Evolutionary conservation across 352 stramenopile genomes (phyloP).

Genomic region (Phytophthora chlamydospora): DNA sequence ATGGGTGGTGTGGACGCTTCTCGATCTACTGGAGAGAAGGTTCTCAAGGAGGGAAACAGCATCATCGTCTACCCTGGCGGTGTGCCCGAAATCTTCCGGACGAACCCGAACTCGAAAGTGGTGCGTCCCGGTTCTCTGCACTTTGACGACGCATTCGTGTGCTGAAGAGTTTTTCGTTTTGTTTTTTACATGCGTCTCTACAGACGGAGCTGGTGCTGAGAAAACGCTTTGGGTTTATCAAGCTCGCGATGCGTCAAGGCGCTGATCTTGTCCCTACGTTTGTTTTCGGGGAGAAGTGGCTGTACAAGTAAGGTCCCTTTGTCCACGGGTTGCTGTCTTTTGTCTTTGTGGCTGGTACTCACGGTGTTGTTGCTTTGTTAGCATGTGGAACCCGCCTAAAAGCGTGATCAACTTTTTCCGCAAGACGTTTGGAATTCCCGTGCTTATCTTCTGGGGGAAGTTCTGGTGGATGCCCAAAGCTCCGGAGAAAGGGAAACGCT

Average conservation of each 20-base stretch:
- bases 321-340: not conserved
- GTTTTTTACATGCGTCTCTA: not conserved
- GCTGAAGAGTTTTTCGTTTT: not conserved
- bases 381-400: conserved; percentile 40
- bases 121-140: not conserved
- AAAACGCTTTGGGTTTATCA: conserved; percentile 47
- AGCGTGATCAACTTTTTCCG: conserved; percentile 32
- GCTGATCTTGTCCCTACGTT: conserved; percentile 47
- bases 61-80: conserved; percentile 50
- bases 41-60: conserved; percentile 39
- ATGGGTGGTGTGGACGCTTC: conserved; percentile 47
- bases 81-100: conserved; percentile 48
- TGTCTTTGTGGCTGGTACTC: not conserved
- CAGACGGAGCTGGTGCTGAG: conserved; percentile 43
- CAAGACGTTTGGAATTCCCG: conserved; percentile 32
- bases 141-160: not conserved
- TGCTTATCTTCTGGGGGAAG: conserved; percentile 48
- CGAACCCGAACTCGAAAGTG: conserved; percentile 46
- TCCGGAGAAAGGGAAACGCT: conserved; percentile 33
- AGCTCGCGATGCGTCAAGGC: conserved; percentile 43
- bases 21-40: conserved; percentile 40
- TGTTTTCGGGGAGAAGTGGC: conserved; percentile 55
- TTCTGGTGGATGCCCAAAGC: conserved; percentile 45
- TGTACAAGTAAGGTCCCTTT: conserved; percentile 37
- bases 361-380: not conserved